phyloP scores from a whole-genome alignment of 1,284 basidiomycete species.

The Puccinia brachypodii region DNA sequence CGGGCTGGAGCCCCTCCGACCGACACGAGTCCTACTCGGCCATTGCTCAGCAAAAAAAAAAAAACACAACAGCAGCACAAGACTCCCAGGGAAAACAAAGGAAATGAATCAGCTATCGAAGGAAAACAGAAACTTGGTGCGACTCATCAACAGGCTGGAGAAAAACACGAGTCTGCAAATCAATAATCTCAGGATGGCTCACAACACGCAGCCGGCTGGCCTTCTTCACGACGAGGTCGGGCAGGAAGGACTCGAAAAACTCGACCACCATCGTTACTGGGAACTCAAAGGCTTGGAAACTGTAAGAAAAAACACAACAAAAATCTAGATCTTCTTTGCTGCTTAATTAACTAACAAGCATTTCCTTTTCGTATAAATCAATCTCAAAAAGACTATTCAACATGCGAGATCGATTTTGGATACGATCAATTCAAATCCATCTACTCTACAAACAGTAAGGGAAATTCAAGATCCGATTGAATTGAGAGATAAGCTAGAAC shows the following conservation, averaged over 20 bases:
- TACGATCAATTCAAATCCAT: constrained; percentile 23
- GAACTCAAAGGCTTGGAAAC: constrained; percentile 26
- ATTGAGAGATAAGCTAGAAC: constrained; percentile 8
- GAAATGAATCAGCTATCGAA: constrained; percentile 24
- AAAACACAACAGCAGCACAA: no score
- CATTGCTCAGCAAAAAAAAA: no score
- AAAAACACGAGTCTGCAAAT: background rate
- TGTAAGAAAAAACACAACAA: background rate
- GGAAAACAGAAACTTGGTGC: constrained; percentile 14
- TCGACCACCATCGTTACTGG: constrained; percentile 21
- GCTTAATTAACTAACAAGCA: background rate
- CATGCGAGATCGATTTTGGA: constrained; percentile 21
- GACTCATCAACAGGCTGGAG: constrained; percentile 27
- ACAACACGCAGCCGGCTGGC: no score
- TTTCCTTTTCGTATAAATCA: background rate
- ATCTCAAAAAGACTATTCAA: background rate
- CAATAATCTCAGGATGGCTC: background rate
- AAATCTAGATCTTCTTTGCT: background rate
- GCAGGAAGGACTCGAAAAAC: background rate
- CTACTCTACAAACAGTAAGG: constrained; percentile 2
- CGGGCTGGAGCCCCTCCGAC: no score
- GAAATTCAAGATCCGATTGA: constrained; percentile 21
- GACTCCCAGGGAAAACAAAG: no score
- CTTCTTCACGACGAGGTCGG: background rate
- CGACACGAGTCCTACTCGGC: no score